Evolutionary conservation across 176 grass and related monocot species (phyloP), one percentile per base, ranked within the genome.

Genomic region (Triticum dicoccoides): DNA sequence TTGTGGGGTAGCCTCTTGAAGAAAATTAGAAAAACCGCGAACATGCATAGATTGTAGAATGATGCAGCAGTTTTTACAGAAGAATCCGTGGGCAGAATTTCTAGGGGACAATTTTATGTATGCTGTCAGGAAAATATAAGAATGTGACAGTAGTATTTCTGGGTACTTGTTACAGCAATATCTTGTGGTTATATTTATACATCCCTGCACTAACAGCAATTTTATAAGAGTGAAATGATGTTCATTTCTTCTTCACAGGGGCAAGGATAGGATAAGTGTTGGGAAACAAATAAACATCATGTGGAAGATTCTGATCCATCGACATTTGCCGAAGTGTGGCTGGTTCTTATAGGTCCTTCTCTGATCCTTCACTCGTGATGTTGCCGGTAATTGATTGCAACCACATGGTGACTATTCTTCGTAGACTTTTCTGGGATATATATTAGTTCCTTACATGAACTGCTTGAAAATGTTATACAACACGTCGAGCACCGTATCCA

Each of bases 391-490:
- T 73, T 79, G 0, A 73, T 90, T 72, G 34, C 14, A 73, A 6
- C 3, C 27, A 34, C 25, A 76, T 3, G 9, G 6, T 5, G 41
- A 52, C 49, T 77, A 21, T 58, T 85, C 18, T 84, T 51, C 47
- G 74, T 59, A 17, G 59, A 82, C 13, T 73, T 45, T 12, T 77
- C 25, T 62, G 21, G 39, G 21, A 73, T 44, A 78, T 62, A 73
- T 44, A 78, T 62, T 70, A 82, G 63, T 67, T 72, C 74, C 78
- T 93, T 83, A 93, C 65, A 87, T 38, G 21, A 91, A 66, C 58
- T 80, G 29, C 84, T 93, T 91, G 42, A 89, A 69, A 9, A 92
- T 79, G 8, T 76, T 84, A 18, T 76, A 77, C 66, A 94, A 52
- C 2, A 90, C 51, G 4, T 76, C 54, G 66, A 97, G 25, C 25